Evolutionary conservation across 805 yeast species (phyloP).

Genomic region (Suhomyces canberraensis): DNA sequence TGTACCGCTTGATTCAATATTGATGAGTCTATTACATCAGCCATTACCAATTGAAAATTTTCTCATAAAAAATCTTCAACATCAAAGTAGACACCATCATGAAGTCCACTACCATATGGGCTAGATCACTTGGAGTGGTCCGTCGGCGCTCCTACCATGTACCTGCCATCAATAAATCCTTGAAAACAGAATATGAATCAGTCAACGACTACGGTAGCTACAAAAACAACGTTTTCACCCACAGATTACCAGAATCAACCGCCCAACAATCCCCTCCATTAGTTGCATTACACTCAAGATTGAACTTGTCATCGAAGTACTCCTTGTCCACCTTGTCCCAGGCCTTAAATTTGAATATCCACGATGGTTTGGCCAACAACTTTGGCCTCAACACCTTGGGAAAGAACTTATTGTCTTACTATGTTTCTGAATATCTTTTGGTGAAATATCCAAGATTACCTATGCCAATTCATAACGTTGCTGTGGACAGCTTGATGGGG

Average conservation of each 20-base stretch:
- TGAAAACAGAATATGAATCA: slow-evolving; percentile 29
- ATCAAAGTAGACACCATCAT: slow-evolving; percentile 2
- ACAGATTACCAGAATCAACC: slow-evolving; percentile 44
- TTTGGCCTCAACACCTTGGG: slow-evolving; percentile 82
- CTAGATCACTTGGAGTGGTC: slow-evolving; percentile 3
- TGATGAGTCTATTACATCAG: neutral
- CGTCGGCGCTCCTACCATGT: slow-evolving; percentile 4
- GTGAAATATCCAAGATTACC: slow-evolving; percentile 89
- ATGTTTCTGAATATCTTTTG: slow-evolving; percentile 70
- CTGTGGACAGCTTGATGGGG: slow-evolving; percentile 74
- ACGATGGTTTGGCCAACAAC: slow-evolving; percentile 58
- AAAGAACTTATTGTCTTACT: slow-evolving; percentile 67
- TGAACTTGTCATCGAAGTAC: slow-evolving; percentile 57
- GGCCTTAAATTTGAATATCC: slow-evolving; percentile 60
- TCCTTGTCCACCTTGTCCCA: slow-evolving; percentile 71
- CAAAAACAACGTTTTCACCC: slow-evolving; percentile 40
- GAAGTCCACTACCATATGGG: neutral
- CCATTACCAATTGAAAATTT: slow-evolving; percentile 5
- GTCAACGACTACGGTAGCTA: slow-evolving; percentile 39
- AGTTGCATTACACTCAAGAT: slow-evolving; percentile 73
- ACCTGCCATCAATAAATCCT: slow-evolving; percentile 10
- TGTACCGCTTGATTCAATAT: no score
- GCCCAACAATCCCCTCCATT: slow-evolving; percentile 66
- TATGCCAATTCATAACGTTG: slow-evolving; percentile 66
- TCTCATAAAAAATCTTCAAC: slow-evolving; percentile 3